phyloP scores from a whole-genome alignment of 768 basidiomycete species.

The Lepiota venenata region DNA sequence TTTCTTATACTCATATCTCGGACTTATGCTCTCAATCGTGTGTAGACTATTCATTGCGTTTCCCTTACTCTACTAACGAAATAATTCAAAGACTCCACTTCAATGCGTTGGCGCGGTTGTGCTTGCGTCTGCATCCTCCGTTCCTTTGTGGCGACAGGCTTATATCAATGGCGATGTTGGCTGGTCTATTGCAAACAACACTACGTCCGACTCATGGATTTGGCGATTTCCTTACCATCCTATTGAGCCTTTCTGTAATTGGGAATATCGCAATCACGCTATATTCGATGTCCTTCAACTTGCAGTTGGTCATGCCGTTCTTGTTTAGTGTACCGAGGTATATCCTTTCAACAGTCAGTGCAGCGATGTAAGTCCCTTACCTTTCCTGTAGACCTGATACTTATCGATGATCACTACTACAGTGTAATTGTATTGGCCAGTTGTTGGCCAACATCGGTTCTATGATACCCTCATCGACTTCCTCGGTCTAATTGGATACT shows the following conservation, averaged over 20 bases:
- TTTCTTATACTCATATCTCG: conserved; percentile 67
- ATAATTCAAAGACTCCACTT: conserved; percentile 35
- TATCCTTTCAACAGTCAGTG: conserved; percentile 68
- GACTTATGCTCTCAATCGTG: conserved; percentile 60
- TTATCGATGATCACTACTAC: neutral
- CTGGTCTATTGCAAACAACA: conserved; percentile 68
- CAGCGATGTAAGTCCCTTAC: conserved; percentile 53
- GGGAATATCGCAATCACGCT: conserved; percentile 82
- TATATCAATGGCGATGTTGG: conserved; percentile 62
- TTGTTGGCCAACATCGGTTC: conserved; percentile 72
- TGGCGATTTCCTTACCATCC: conserved; percentile 75
- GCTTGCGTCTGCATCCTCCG: conserved; percentile 47
- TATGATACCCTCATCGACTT: conserved; percentile 71
- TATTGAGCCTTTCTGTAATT: conserved; percentile 78
- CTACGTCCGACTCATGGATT: conserved; percentile 68
- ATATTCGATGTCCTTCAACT: conserved; percentile 74
- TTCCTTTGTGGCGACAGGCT: conserved; percentile 59
- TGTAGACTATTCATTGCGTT: conserved; percentile 5
- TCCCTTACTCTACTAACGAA: neutral
- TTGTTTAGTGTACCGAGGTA: conserved; percentile 67
- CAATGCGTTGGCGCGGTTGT: conserved; percentile 62
- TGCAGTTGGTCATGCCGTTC: conserved; percentile 66
- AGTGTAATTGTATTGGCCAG: conserved; percentile 73
- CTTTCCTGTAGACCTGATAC: neutral
- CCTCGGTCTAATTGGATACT: conserved; percentile 71